Base-by-base conservation (phyloP, 768 basidiomycete species). In the Rhizopogon vinicolor region DNA sequence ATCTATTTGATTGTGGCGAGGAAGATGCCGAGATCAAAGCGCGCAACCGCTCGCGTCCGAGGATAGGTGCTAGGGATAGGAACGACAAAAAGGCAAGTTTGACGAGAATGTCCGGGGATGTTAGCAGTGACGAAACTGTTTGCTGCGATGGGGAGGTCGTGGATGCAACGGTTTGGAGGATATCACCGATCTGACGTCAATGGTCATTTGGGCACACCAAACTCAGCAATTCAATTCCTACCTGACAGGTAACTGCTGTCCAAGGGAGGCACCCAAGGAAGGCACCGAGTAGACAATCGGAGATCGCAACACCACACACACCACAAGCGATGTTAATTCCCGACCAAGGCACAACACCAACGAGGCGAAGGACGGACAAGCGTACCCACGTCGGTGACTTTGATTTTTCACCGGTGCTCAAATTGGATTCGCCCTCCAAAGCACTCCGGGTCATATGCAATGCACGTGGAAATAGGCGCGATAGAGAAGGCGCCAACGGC, bases 291-390 rank as follows among this genome's bases (percentile, higher is more conserved):
- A 86, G 76, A 64, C 91, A 93, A 67, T 93, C 89, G 54, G 74
- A 66, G 48, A 91, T 64, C 7, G 84, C 74, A 14, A 98, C 92
- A 35, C 89, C 88, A 62, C 89, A 91, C 28, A 96, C 92, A 51
- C 94, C 94, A 70, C 89, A 96, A 44, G 94, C 94, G 55, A 98
- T 89, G 69, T 98, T 98, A 77, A 98, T 93, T 56, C 92, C 93
- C 55, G 91, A 92, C 95, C 95, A 98, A 5, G 95, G 95, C 3
- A 97, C 92, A 53, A 98, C 84, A 18, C 95, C 95, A 63, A 96
- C 83, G 55, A 96, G 84, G 48, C 95, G 84, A 59, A 98, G 81
- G 55, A 96, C 82, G 3, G 93, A 87, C 43, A 97, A 75, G 41
- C 93, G 84, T 43, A 93, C 86, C 94, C 95, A 97, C 2, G 85